Evolutionary conservation across 768 basidiomycete species (phyloP).

Genomic region (Sporobolomyces pararoseus): DNA sequence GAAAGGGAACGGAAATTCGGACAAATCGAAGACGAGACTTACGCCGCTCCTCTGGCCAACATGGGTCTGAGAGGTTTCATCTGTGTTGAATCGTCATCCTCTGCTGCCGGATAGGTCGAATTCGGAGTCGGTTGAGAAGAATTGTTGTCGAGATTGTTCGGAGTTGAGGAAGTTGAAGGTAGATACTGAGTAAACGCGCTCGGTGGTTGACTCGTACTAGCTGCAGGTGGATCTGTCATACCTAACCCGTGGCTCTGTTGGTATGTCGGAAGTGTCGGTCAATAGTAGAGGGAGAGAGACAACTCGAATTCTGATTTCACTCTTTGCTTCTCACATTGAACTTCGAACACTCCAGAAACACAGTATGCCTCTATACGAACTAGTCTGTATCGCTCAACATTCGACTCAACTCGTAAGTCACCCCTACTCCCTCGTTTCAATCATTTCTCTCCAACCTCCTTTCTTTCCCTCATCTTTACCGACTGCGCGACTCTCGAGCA

Average conservation of each 20-base stretch:
- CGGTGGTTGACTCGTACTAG: too few species aligned
- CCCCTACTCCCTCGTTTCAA: background rate
- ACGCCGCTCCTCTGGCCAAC: slow-evolving; percentile 37
- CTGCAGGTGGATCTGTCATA: background rate
- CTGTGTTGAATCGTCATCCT: background rate
- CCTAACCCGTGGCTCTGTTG: background rate
- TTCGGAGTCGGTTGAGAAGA: background rate
- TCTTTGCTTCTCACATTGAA: too few species aligned
- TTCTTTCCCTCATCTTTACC: background rate
- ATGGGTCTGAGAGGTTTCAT: slow-evolving; percentile 19
- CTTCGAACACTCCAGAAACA: too few species aligned
- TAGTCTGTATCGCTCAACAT: slow-evolving; percentile 69
- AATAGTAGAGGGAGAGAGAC: background rate
- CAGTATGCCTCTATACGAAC: slow-evolving; percentile 81
- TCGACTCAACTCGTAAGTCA: slow-evolving; percentile 46
- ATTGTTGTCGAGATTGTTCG: background rate
- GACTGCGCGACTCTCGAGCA: background rate
- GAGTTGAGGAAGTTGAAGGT: background rate
- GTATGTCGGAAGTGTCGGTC: background rate
- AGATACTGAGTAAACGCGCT: background rate
- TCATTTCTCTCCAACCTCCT: background rate
- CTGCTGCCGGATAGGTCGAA: background rate
- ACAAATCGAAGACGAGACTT: background rate
- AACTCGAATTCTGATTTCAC: too few species aligned
- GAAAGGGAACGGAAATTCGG: background rate